Percentiles rank a stretch among this genome's conserved stretches.
phyloP scores from a whole-genome alignment of 2,329 filamentous ascomycete genomes.

The Mycosphaerella sp. region DNA sequence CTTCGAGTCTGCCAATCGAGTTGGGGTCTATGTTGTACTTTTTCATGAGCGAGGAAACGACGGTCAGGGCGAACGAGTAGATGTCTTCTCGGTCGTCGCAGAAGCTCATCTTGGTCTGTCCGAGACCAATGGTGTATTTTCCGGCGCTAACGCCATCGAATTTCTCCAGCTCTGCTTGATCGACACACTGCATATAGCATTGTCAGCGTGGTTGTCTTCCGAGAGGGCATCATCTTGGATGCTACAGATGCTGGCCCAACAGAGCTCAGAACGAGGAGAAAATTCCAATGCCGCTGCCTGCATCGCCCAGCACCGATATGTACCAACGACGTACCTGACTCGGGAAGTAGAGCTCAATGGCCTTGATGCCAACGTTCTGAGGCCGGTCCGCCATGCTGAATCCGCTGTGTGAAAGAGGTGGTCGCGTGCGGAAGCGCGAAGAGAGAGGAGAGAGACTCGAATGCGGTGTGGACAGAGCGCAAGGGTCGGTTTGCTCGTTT shows the following conservation, averaged over 20 bases:
- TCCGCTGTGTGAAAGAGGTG: slow-evolving; percentile 1
- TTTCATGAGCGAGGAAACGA: slow-evolving; percentile 47
- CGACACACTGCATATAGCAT: slow-evolving; percentile 42
- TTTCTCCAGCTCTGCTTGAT: slow-evolving; percentile 50
- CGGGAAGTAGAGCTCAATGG: slow-evolving; percentile 51
- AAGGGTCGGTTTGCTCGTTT: background rate
- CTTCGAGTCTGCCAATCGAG: slow-evolving; percentile 48
- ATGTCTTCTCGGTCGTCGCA: slow-evolving; percentile 53
- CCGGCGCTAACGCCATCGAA: slow-evolving; percentile 49
- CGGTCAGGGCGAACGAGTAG: slow-evolving; percentile 49
- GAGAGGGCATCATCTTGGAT: no score
- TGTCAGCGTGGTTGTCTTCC: slow-evolving; percentile 14
- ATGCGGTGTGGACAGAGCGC: slow-evolving; percentile 3
- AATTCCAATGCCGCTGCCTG: background rate
- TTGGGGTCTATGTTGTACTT: slow-evolving; percentile 50
- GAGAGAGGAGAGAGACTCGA: background rate
- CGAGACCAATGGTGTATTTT: slow-evolving; percentile 51
- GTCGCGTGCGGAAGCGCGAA: slow-evolving; percentile 10
- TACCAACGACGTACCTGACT: slow-evolving; percentile 40
- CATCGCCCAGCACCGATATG: background rate
- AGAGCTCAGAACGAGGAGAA: background rate
- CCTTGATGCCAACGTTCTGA: slow-evolving; percentile 49
- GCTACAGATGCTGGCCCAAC: background rate
- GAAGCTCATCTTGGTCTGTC: slow-evolving; percentile 52
- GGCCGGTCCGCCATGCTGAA: slow-evolving; percentile 27